phyloP scores from a whole-genome alignment of 2,329 filamentous ascomycete genomes.

The Fusarium acutatum region DNA sequence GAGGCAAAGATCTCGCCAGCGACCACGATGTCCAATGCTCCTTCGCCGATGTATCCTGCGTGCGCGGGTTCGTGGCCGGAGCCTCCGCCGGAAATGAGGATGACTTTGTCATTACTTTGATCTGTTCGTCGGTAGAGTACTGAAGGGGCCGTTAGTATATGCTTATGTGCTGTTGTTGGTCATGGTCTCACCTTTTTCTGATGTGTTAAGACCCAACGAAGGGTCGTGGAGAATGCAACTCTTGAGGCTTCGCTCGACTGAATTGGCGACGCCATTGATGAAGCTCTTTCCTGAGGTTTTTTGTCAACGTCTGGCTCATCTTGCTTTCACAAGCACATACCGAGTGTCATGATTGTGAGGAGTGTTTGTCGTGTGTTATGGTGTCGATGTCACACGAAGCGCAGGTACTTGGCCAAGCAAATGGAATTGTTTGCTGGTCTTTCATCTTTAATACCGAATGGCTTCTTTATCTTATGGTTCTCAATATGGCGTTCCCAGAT shows the following conservation, averaged over 20 bases:
- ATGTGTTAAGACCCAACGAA: conserved; percentile 31
- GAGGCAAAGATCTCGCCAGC: conserved; percentile 41
- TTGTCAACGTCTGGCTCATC: background rate
- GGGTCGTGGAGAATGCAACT: conserved; percentile 37
- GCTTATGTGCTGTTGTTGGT: rapidly evolving
- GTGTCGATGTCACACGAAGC: background rate
- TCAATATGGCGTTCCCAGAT: background rate
- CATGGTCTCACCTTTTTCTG: conserved; percentile 27
- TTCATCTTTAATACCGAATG: too few species aligned
- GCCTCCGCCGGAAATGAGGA: conserved; percentile 35
- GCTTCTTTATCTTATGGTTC: background rate
- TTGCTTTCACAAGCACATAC: conserved; percentile 3
- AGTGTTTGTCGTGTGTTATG: background rate
- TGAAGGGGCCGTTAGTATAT: background rate
- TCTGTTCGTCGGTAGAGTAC: conserved; percentile 33
- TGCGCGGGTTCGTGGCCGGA: conserved; percentile 40
- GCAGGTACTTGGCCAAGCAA: background rate
- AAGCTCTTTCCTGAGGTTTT: conserved; percentile 34
- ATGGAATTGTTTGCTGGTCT: background rate
- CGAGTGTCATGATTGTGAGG: conserved; percentile 30
- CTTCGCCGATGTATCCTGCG: conserved; percentile 37
- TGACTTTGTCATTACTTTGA: conserved; percentile 26
- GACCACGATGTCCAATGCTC: conserved; percentile 33
- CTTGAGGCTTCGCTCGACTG: conserved; percentile 32
- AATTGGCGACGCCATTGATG: conserved; percentile 29